phyloP scores from a whole-genome alignment of 768 basidiomycete species.

The Exsudoporus frostii region DNA sequence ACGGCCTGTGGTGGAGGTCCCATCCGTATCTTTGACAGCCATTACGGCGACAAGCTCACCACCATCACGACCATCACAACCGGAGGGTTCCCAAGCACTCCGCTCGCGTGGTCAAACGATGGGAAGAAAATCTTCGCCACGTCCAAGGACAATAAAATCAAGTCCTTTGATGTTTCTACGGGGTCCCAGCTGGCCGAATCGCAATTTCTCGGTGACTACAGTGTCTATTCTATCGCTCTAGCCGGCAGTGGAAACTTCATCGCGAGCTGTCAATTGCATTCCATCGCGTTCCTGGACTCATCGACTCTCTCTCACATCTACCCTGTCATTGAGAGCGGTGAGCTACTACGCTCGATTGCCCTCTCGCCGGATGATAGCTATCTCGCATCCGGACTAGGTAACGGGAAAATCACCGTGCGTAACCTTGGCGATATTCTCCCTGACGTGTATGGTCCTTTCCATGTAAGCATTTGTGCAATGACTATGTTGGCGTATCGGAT shows the following conservation, averaged over 20 bases:
- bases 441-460: neutral
- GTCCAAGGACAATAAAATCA: neutral
- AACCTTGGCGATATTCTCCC: neutral
- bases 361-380: neutral
- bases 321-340: neutral
- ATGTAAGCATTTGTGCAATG: neutral
- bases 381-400: neutral
- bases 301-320: neutral
- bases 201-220: neutral
- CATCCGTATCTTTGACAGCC: too few species aligned
- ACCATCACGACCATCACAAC: too few species aligned
- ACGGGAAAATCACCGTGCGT: neutral
- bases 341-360: neutral
- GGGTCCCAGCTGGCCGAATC: neutral
- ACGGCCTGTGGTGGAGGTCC: too few species aligned
- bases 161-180: neutral
- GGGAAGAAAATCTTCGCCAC: too few species aligned
- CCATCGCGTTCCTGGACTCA: neutral
- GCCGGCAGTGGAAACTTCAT: neutral
- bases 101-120: too few species aligned
- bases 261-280: neutral
- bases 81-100: too few species aligned
- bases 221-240: neutral
- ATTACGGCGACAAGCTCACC: too few species aligned
- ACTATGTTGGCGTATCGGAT: too few species aligned